Percentiles rank a stretch among this genome's conserved stretches.
Evolutionary conservation across 306 rosid genomes (phyloP).

Genomic region (Prunus mongolica): DNA sequence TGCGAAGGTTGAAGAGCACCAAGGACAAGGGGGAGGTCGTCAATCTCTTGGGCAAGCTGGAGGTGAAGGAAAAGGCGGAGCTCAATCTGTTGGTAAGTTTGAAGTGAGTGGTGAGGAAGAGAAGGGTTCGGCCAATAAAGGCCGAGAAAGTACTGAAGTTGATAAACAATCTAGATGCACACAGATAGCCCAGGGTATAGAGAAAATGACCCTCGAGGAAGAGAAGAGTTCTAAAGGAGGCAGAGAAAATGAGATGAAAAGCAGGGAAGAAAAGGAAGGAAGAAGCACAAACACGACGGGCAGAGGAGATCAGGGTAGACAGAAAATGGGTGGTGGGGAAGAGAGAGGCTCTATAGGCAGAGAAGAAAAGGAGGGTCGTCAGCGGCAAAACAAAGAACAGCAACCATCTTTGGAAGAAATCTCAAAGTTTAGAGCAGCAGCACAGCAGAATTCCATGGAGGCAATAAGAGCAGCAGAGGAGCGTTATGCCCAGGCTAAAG

Average conservation of each 20-base stretch:
- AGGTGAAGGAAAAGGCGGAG: background rate
- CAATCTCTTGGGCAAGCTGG: background rate
- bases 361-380: background rate
- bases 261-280: background rate
- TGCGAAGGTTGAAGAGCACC: background rate
- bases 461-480: slow-evolving; percentile 41
- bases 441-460: slow-evolving; percentile 43
- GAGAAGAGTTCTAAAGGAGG: background rate
- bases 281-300: too few relatives aligned
- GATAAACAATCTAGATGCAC: background rate
- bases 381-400: background rate
- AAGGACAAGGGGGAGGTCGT: background rate
- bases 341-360: slow-evolving; percentile 11
- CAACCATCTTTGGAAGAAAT: slow-evolving; percentile 40
- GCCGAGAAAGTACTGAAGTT: background rate
- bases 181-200: background rate
- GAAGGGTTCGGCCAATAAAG: background rate
- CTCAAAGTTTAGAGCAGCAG: slow-evolving; percentile 30
- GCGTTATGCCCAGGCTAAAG: slow-evolving; percentile 36
- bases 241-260: background rate
- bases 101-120: slow-evolving; percentile 6
- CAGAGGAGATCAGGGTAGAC: too few relatives aligned
- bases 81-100: slow-evolving; percentile 6
- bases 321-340: background rate
- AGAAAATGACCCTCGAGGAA: background rate